These are phyloP conservation scores for Syzygium syzygioides DNA, from an alignment of 441 rosid species.

Conservation along the genomic window DNA sequence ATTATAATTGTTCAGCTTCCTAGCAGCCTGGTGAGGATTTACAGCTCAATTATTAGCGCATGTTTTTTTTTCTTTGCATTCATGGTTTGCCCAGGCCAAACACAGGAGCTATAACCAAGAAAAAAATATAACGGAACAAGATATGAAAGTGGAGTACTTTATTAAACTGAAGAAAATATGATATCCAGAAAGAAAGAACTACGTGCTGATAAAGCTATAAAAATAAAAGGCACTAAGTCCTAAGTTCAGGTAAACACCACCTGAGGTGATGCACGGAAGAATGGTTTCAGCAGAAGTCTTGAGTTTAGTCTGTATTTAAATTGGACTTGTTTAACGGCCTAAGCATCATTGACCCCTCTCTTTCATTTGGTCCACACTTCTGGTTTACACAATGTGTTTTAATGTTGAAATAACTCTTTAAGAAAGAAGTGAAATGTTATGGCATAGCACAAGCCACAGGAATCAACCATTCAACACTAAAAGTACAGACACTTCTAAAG, in stretches of 20 bases:
- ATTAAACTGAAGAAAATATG: neutral
- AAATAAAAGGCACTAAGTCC: neutral
- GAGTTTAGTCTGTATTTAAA: neutral
- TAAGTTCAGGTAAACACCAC: neutral
- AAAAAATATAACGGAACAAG: neutral
- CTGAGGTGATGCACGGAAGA: neutral
- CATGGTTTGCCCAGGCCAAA: neutral
- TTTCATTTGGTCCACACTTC: neutral
- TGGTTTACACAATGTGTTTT: neutral
- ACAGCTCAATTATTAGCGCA: neutral
- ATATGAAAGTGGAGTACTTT: neutral
- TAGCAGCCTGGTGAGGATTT: neutral
- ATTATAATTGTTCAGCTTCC: neutral
- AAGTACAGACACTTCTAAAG: neutral
- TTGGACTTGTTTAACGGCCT: neutral
- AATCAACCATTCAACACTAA: neutral
- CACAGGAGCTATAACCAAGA: neutral
- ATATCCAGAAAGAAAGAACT: neutral
- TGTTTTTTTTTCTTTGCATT: neutral
- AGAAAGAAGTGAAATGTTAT: neutral
- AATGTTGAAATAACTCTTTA: neutral
- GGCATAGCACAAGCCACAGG: neutral
- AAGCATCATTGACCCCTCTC: neutral
- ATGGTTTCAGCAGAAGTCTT: neutral
- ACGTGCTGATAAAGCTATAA: neutral